Conservation (phyloP, 2,329 filamentous ascomycete genomes). For the Aspergillus luchuensis region DNA sequence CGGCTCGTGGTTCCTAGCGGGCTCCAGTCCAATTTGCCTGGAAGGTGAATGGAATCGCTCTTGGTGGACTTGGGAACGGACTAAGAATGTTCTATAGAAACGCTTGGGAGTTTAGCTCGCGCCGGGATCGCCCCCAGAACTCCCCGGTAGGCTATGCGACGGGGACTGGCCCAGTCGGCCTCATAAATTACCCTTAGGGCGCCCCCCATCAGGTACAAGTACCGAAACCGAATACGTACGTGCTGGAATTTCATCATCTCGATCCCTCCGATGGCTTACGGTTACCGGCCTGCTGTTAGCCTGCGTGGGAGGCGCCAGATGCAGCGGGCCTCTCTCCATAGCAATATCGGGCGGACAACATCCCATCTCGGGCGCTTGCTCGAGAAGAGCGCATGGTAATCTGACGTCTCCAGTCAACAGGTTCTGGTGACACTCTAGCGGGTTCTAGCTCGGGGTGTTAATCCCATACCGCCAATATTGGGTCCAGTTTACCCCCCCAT, state of each 20-base stretch:
- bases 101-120: slow-evolving; percentile 15
- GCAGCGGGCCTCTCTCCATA: background rate
- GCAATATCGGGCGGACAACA: background rate
- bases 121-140: slow-evolving; percentile 19
- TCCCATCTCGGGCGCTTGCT: background rate
- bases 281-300: background rate
- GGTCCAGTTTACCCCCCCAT: slow-evolving; percentile 12
- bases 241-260: slow-evolving; percentile 1
- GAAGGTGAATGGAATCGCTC: background rate
- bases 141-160: slow-evolving; percentile 15
- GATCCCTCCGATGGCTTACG: background rate
- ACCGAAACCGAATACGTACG: background rate
- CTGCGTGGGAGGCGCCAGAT: background rate
- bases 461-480: slow-evolving; percentile 21
- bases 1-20: slow-evolving; percentile 11
- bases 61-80: slow-evolving; percentile 16
- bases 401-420: slow-evolving; percentile 28
- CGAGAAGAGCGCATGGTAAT: slow-evolving; percentile 15
- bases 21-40: slow-evolving; percentile 8
- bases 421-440: slow-evolving; percentile 36
- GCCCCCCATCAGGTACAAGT: background rate
- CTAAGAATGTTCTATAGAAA: slow-evolving; percentile 26
- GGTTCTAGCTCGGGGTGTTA: slow-evolving; percentile 33
- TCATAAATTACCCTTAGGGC: slow-evolving; percentile 5
- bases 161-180: slow-evolving; percentile 11